Conservation (phyloP, 495 filamentous ascomycete genomes). For the Talaromyces adpressus region DNA sequence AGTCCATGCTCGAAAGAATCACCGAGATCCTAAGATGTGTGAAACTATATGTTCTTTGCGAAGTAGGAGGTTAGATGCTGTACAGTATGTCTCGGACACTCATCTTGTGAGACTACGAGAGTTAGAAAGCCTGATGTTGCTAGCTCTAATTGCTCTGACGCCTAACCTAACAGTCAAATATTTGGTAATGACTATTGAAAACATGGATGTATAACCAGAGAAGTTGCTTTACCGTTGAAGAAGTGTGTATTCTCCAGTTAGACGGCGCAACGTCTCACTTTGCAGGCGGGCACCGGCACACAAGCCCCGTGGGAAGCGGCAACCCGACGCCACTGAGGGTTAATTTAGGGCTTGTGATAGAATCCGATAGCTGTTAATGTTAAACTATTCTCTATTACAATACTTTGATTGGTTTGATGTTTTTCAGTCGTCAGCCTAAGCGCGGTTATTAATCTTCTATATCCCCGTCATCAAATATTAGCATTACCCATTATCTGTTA, state of each 20-base stretch:
- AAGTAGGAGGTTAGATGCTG: background rate
- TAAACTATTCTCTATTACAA: too few species aligned
- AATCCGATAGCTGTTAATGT: too few species aligned
- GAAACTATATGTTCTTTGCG: background rate
- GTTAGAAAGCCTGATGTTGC: background rate
- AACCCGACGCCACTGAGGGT: background rate
- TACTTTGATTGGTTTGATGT: too few species aligned
- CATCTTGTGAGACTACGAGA: background rate
- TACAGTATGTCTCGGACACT: background rate
- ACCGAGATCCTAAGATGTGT: background rate
- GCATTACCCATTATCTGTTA: background rate
- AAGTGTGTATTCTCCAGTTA: background rate
- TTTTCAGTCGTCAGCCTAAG: too few species aligned
- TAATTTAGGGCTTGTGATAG: too few species aligned
- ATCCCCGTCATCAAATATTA: background rate
- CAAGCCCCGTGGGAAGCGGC: background rate
- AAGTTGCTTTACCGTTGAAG: background rate
- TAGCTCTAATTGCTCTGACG: background rate
- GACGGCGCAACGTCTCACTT: background rate
- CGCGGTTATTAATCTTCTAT: too few species aligned
- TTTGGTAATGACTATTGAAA: background rate
- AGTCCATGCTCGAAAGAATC: background rate
- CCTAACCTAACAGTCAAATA: background rate
- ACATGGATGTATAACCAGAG: background rate
- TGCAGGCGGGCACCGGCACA: background rate